Evolutionary conservation across 2,329 filamentous ascomycete genomes (phyloP).

Genomic region (Dactylonectria estremocensis): DNA sequence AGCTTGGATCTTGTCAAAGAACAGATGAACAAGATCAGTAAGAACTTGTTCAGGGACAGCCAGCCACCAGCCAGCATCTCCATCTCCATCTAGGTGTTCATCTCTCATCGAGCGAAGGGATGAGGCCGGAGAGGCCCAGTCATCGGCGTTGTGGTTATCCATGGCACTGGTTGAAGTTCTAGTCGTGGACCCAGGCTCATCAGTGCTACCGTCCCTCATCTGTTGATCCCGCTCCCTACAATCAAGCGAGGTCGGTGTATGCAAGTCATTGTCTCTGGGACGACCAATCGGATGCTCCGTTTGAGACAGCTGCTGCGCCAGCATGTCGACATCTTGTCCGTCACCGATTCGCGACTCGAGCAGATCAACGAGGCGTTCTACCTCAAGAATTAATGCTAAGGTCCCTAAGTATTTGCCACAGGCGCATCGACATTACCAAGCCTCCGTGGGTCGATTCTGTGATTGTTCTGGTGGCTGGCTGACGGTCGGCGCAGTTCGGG

Average conservation of each 20-base stretch:
- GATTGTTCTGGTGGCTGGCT: background rate
- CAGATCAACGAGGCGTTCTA: conserved; percentile 20
- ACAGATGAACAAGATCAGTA: conserved; percentile 13
- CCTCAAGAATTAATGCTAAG: background rate
- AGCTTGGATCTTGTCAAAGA: conserved; percentile 19
- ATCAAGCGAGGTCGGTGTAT: background rate
- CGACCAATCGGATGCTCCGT: background rate
- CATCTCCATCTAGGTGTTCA: background rate
- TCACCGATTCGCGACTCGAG: conserved; percentile 13
- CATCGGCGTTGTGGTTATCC: background rate
- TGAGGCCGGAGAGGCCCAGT: background rate
- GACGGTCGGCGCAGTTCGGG: conserved; percentile 10
- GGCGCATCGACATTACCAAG: conserved; percentile 8
- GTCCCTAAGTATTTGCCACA: background rate
- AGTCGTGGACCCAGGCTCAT: background rate
- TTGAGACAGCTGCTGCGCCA: background rate
- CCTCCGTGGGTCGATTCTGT: conserved; percentile 5
- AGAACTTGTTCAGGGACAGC: conserved; percentile 1
- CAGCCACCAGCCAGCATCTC: conserved; percentile 3
- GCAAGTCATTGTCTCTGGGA: conserved; percentile 5
- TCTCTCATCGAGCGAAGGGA: conserved; percentile 2
- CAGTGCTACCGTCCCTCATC: background rate
- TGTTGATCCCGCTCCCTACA: conserved; percentile 5
- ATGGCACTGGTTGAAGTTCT: background rate
- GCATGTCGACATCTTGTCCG: background rate